Evolutionary conservation across 805 yeast genomes (phyloP).

Genomic region (Zygotorulaspora florentina): DNA sequence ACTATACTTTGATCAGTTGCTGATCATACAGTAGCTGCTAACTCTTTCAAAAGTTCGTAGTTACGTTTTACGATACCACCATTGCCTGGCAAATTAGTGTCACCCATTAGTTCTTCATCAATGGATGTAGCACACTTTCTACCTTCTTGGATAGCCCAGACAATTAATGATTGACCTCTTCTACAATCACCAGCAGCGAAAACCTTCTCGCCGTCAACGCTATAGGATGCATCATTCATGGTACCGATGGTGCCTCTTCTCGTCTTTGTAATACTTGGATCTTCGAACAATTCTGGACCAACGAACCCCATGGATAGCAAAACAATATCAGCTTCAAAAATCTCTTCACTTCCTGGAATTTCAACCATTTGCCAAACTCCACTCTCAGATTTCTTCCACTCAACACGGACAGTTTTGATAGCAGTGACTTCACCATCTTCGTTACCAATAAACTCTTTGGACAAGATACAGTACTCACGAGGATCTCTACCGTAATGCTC

Average conservation of each 20-base stretch:
- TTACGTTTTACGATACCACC: conserved; percentile 89
- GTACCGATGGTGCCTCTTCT: conserved; percentile 79
- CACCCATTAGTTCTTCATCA: conserved; percentile 72
- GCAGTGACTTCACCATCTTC: conserved; percentile 94
- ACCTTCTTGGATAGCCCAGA: conserved; percentile 99
- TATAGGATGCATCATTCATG: conserved; percentile 54
- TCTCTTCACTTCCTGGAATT: conserved; percentile 89
- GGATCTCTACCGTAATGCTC: conserved; percentile 97
- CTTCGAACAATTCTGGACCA: conserved; percentile 82
- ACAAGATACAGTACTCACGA: conserved; percentile 90
- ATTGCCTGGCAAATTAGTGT: conserved; percentile 83
- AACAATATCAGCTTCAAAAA: conserved; percentile 92
- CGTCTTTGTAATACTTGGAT: conserved; percentile 51
- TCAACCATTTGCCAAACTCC: conserved; percentile 99
- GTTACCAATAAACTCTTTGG: conserved; percentile 93
- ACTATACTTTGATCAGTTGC: neutral
- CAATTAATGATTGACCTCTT: conserved; percentile 96
- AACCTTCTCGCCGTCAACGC: conserved; percentile 60
- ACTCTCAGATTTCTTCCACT: conserved; percentile 91
- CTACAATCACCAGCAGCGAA: conserved; percentile 99
- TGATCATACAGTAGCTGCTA: conserved; percentile 44
- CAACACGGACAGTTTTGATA: conserved; percentile 93
- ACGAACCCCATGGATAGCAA: conserved; percentile 95
- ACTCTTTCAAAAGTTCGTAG: conserved; percentile 68
- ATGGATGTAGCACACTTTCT: conserved; percentile 97